Evolutionary conservation across 305 asterid species (phyloP).

Genomic region (Solanum hybrid): DNA sequence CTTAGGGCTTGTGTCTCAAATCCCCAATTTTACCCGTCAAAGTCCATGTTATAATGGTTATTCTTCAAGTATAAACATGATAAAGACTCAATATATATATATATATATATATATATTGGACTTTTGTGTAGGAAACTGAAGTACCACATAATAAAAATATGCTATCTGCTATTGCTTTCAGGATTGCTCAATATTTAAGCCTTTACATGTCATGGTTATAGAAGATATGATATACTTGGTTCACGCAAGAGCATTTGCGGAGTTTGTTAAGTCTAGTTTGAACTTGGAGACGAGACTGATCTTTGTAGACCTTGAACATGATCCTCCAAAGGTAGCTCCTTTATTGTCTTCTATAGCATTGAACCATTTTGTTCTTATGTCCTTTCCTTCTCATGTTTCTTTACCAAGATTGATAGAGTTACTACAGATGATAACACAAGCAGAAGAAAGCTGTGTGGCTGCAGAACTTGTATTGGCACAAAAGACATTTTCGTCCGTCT

Average conservation of each 20-base stretch:
- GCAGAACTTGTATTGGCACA: slow-evolving; percentile 53
- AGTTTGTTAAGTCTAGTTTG: slow-evolving; percentile 41
- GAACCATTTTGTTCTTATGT: not conserved
- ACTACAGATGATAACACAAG: slow-evolving; percentile 36
- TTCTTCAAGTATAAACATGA: not conserved
- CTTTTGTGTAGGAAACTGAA: not conserved
- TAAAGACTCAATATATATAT: not conserved
- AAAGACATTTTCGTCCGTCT: slow-evolving; percentile 39
- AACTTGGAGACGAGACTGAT: slow-evolving; percentile 25
- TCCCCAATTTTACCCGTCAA: not conserved
- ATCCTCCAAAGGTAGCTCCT: slow-evolving; percentile 60
- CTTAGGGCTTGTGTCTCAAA: not conserved
- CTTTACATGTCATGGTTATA: slow-evolving; percentile 56
- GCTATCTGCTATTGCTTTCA: slow-evolving; percentile 23
- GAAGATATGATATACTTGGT: slow-evolving; percentile 81
- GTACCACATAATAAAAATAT: not conserved
- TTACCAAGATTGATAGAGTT: not conserved
- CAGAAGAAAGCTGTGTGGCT: slow-evolving; percentile 28
- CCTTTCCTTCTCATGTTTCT: slow-evolving; percentile 2
- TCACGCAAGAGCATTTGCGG: slow-evolving; percentile 39
- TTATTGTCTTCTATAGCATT: not conserved
- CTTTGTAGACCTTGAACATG: slow-evolving; percentile 60
- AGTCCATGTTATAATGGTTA: not conserved
- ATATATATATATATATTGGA: too few relatives aligned
- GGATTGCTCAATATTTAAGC: slow-evolving; percentile 48